Base-by-base conservation (phyloP, 2,329 filamentous ascomycete genomes). In the Tolypocladium nubicola region DNA sequence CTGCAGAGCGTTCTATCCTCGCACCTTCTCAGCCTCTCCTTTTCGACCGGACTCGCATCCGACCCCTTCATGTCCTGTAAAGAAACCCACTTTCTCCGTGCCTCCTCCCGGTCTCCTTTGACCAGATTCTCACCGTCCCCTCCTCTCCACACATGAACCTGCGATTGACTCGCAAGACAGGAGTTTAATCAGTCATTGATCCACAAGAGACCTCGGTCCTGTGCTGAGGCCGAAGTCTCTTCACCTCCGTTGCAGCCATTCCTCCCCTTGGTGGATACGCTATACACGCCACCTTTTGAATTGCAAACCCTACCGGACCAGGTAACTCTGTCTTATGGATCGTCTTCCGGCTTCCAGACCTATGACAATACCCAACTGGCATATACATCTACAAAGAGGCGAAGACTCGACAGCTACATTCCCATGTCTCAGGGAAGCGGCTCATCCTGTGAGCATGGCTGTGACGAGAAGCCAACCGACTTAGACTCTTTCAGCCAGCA, bases 91-190 rank as follows among this genome's bases (percentile, higher is more conserved):
- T 41, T 39, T 30, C 23, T 21, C 16, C 30, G 30, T 54, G 23
- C 37, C 52, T 50, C 10, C 16, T n/a, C 63, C 66, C 58, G 57
- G 38, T 30, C 53, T 45, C 26, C 53, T 35, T 21, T 33, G 26
- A 10, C 33, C 40, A 38, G 9, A 21, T 39, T 39, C 21, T 50
- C 30, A 35, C 30, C 9, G 30, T 11, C 16, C 19, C 26, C 30
- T 16, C 9, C 9, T 35, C 8, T 33, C 11, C 47, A 7, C 30
- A 11, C 16, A 13, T 35, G 30, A 50, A 35, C 33, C 4, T 9
- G n/a, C 5, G 10, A 9, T 73, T 77, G 67, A 76, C 53, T 70
- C 62, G 57, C 66, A 64, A 58, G 59, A 65, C 63, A 72, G 70
- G 67, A 70, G 62, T 59, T 63, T 56, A 64, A 67, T 59, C 61